Percentiles rank a stretch among this genome's conserved stretches.
Conservation (phyloP, 805 yeast genomes). For the Saccharomycopsis sp. region DNA sequence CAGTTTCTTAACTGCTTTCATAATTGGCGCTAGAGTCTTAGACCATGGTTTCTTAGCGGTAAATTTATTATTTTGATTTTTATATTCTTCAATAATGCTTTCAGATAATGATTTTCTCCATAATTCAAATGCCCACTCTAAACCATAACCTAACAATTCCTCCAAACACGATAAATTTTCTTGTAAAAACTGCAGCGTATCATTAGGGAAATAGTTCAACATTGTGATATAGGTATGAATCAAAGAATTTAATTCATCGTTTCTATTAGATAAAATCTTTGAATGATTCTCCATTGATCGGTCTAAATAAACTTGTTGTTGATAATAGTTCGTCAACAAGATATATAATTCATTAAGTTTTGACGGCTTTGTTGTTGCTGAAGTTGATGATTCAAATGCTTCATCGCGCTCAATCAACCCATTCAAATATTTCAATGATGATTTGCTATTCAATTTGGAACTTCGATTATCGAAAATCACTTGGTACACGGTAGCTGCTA, state of each 20-base stretch:
- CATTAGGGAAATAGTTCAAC: conserved; percentile 38
- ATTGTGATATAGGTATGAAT: conserved; percentile 58
- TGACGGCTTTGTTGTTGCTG: conserved; percentile 14
- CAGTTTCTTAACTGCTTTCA: conserved; percentile 19
- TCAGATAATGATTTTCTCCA: conserved; percentile 51
- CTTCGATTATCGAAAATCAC: conserved; percentile 38
- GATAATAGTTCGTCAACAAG: conserved; percentile 45
- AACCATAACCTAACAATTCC: conserved; percentile 35
- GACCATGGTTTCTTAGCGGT: conserved; percentile 10
- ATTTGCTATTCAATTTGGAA: conserved; percentile 1
- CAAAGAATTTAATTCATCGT: conserved; percentile 67
- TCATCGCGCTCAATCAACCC: conserved; percentile 22
- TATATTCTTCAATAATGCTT: conserved; percentile 24
- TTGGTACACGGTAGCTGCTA: conserved; percentile 47
- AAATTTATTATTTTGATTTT: conserved; percentile 14
- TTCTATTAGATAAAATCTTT: conserved; percentile 63
- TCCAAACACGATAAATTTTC: conserved; percentile 35
- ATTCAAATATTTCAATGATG: conserved; percentile 46
- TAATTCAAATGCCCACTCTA: conserved; percentile 66
- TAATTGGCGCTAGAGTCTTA: conserved; percentile 9
- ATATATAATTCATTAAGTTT: conserved; percentile 50
- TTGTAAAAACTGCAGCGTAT: conserved; percentile 28
- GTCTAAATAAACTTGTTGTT: conserved; percentile 31
- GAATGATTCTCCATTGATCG: conserved; percentile 39
- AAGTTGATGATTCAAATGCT: neutral